Base-by-base conservation (phyloP, 73 alveolate species). In the Blepharisma stoltei region DNA sequence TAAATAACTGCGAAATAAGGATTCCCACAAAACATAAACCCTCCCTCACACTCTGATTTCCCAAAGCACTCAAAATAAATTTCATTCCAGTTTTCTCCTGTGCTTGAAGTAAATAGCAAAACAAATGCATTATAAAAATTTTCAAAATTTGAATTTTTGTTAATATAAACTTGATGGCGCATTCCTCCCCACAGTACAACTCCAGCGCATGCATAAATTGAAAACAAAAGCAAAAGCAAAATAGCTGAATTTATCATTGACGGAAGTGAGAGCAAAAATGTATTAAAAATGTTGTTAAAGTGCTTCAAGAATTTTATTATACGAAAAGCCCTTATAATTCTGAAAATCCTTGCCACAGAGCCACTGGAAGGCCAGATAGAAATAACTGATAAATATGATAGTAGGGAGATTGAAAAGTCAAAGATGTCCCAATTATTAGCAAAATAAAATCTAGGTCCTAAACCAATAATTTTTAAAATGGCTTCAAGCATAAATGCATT, bases 41-140 rank as follows among this genome's bases (percentile, higher is more conserved):
- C 68, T 20, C 5, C 71, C 18, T 21, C 55, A 41, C 55, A 55
- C 27, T 18, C 44, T 37, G 52, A 53, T 50, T 6, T 67, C 88
- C 54, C 55, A 81, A 47, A 14, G 37, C 88, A 70, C 60, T 94
- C 99, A 80, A 81, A 85, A 98, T 92, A 92, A 18, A 95, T 80
- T 53, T 76, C 80, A 67, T 91, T 89, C 97, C 98, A 95, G 76
- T 78, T 76, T 76, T 95, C 98, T 11, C 99, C 99, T 41, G 98
- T 95, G n/a, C 75, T 55, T 25, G 86, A 84, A n/a, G 87, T 65
- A 78, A 89, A 85, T 23, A 89, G 84, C 8, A 83, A 47, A 38
- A 86, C 71, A 71, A 86, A 83, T 7, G 90, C 80, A 78, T 81
- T 47, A 86, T 89, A 81, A 78, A 88, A 88, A 85, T 76, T 88